Evolutionary conservation across 1,284 basidiomycete genomes (phyloP).

Genomic region (Thecaphora thlaspeos): DNA sequence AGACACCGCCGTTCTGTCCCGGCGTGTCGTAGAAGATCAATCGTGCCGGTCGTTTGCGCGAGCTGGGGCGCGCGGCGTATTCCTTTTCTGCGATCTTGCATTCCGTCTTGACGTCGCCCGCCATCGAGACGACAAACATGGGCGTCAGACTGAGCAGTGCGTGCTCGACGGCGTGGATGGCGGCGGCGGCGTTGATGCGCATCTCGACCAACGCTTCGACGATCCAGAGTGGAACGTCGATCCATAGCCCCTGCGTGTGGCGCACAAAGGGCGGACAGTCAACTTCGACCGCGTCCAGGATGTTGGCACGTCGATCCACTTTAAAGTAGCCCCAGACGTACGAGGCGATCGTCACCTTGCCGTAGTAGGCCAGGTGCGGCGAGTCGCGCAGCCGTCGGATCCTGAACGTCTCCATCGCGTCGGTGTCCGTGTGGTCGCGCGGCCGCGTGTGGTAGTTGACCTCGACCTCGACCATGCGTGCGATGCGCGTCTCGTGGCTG

Average conservation of each 20-base stretch:
- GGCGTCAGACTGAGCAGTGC: slow-evolving; percentile 70
- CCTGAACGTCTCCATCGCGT: slow-evolving; percentile 74
- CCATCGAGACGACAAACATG: slow-evolving; percentile 68
- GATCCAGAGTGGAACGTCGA: slow-evolving; percentile 71
- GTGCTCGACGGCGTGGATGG: slow-evolving; percentile 81
- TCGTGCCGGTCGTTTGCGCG: slow-evolving; percentile 75
- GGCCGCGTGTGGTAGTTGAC: slow-evolving; percentile 80
- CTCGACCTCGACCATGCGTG: slow-evolving; percentile 70
- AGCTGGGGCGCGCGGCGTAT: slow-evolving; percentile 65
- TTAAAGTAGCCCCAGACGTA: slow-evolving; percentile 68
- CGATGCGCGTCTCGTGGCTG: slow-evolving; percentile 74
- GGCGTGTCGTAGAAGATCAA: slow-evolving; percentile 79
- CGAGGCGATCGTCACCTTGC: slow-evolving; percentile 69
- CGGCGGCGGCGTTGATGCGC: slow-evolving; percentile 69
- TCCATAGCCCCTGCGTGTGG: slow-evolving; percentile 77
- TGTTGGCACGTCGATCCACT: slow-evolving; percentile 59
- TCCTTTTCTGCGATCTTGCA: slow-evolving; percentile 78
- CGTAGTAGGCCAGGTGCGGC: slow-evolving; percentile 69
- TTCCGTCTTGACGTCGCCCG: slow-evolving; percentile 74
- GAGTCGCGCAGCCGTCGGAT: slow-evolving; percentile 71
- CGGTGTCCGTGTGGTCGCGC: slow-evolving; percentile 66
- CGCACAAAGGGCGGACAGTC: slow-evolving; percentile 77
- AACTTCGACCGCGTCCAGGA: slow-evolving; percentile 76
- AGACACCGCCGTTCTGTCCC: slow-evolving; percentile 71
- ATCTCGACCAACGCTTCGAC: slow-evolving; percentile 64